These are phyloP conservation scores for Solanum hybrid DNA, from an alignment of 305 asterid genomes.

Conservation along the genomic window DNA sequence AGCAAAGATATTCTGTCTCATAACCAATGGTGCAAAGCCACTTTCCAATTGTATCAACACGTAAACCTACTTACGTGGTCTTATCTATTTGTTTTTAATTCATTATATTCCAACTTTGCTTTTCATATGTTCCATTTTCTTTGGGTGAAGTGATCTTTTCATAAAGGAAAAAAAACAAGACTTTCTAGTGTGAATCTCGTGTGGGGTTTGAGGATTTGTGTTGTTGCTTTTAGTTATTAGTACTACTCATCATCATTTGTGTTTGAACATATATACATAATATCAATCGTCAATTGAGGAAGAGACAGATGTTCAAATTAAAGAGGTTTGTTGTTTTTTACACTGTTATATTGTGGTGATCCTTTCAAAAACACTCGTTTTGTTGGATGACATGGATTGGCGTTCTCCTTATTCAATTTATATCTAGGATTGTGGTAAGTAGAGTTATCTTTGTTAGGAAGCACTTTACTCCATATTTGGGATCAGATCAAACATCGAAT, in stretches of 20 bases:
- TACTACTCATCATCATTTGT: not conserved
- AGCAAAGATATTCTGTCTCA: slow-evolving; percentile 20
- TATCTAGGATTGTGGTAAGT: not conserved
- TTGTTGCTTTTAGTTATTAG: not conserved
- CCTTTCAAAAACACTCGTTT: not conserved
- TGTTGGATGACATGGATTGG: not conserved
- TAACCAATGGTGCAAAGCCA: slow-evolving; percentile 13
- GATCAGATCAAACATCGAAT: no score
- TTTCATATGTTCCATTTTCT: not conserved
- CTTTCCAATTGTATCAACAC: slow-evolving; percentile 8
- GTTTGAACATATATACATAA: not conserved
- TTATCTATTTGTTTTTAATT: slow-evolving; percentile 1
- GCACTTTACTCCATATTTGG: no score
- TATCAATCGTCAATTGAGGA: not conserved
- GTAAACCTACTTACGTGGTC: slow-evolving; percentile 23
- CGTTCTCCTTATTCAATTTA: not conserved
- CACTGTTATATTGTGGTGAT: not conserved
- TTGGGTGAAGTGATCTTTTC: not conserved
- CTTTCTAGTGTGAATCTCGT: not conserved
- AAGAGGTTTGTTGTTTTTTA: not conserved
- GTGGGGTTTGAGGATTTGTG: not conserved
- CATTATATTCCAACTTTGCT: not conserved
- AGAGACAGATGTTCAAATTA: not conserved
- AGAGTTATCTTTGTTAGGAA: not conserved
- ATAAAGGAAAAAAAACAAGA: not conserved